These are phyloP conservation scores for Eucalyptus albens DNA, from an alignment of 345 rosid species.

Conservation along the genomic window DNA sequence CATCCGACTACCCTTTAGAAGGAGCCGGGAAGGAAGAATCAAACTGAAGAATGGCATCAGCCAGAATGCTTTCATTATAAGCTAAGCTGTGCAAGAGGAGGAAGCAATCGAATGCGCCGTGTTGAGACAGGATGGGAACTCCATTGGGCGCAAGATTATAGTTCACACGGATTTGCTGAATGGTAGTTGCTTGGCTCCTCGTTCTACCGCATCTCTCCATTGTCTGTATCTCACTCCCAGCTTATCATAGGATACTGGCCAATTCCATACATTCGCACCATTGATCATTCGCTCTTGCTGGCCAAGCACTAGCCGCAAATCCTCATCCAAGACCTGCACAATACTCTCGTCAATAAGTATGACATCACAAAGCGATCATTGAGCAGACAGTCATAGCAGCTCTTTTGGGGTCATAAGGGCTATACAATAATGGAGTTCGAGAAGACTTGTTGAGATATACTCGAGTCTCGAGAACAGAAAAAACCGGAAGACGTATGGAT, in stretches of 20 bases:
- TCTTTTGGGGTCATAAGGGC: neutral
- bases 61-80: neutral
- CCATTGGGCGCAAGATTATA: neutral
- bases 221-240: slow-evolving; percentile 88
- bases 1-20: neutral
- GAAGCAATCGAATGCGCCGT: neutral
- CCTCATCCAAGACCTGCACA: slow-evolving; percentile 83
- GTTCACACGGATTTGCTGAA: slow-evolving; percentile 17
- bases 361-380: neutral
- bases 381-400: neutral
- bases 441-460: neutral
- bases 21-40: neutral
- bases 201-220: slow-evolving; percentile 75
- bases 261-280: slow-evolving; percentile 88
- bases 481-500: neutral
- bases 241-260: slow-evolving; percentile 85
- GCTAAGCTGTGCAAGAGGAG: neutral
- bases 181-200: slow-evolving; percentile 56
- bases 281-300: slow-evolving; percentile 93
- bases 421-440: neutral
- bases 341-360: neutral
- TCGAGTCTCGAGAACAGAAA: neutral
- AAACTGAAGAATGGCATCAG: neutral
- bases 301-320: slow-evolving; percentile 73
- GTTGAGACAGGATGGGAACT: neutral